phyloP scores from a whole-genome alignment of 179 eudicot genomes.

The Camellia oleifera region DNA sequence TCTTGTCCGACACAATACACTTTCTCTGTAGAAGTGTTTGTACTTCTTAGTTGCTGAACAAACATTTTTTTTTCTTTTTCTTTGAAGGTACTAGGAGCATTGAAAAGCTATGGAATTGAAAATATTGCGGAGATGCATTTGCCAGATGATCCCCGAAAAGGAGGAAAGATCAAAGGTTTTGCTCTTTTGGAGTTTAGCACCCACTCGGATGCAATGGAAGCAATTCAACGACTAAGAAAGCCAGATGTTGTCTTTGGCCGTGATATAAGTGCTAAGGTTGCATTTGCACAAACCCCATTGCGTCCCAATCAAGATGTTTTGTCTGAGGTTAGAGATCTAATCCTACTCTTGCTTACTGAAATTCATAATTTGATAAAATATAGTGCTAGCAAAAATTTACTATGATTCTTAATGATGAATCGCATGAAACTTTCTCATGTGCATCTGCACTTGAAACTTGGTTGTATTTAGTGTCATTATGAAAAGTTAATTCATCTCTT shows the following conservation, averaged over 20 bases:
- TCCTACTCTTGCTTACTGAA: not conserved
- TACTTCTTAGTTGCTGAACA: too few species aligned
- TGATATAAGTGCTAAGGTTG: constrained; percentile 29
- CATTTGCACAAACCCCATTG: constrained; percentile 25
- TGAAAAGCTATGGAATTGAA: constrained; percentile 28
- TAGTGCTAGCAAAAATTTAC: not conserved
- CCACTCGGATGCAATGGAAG: constrained; percentile 34
- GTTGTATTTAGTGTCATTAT: not conserved
- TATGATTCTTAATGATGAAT: not conserved
- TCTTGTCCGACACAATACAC: too few species aligned
- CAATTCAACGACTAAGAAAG: constrained; percentile 29
- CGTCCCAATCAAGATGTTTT: constrained; percentile 20
- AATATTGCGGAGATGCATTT: constrained; percentile 26
- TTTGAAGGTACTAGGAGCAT: constrained; percentile 26
- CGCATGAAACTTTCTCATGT: not conserved
- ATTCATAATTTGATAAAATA: not conserved
- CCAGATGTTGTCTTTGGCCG: constrained; percentile 35
- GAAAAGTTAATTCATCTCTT: not conserved
- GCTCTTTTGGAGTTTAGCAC: constrained; percentile 32
- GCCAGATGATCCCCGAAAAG: constrained; percentile 25
- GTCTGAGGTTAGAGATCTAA: constrained; percentile 25
- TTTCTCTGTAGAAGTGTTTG: too few species aligned
- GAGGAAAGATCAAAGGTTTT: constrained; percentile 29
- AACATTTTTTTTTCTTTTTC: not conserved
- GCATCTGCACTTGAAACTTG: not conserved